Base-by-base conservation (phyloP, 805 yeast genomes). In the Yarrowia hollandica region DNA sequence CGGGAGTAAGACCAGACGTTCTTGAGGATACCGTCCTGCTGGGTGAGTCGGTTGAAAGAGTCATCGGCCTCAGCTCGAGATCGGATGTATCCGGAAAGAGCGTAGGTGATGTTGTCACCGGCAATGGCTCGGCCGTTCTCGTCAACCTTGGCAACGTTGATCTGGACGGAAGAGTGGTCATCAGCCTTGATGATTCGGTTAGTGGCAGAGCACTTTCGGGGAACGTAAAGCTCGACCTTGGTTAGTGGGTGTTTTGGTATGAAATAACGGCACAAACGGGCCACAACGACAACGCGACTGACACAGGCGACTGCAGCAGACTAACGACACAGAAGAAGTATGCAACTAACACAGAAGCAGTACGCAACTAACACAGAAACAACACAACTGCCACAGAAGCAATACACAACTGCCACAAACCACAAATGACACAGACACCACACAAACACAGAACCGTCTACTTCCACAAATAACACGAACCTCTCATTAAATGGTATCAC, bases 201-300 rank as follows among this genome's bases (percentile, higher is more conserved):
- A 82, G 99, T 90, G 77, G 99, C 99, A 82, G 99, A 94, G 86
- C 99, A 94, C 85, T 94, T 94, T 87, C 99, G 90, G 84, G 99
- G 99, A 81, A 92, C 96, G 96, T 94, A 94, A 82, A 94, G 90
- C 86, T 94, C 99, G 81, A 94, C 97, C 97, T 89, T 63, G 75
- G 74, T 73, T 60, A 59, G 54, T 10, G 3, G 4, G 30, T 31
- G 16, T 9, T 33, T 22, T n/a, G 30, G 10, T 21, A 11, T 30
- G n/a, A n/a, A n/a, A n/a, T n/a, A n/a, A n/a, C n/a, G n/a, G n/a
- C n/a, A n/a, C n/a, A n/a, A n/a, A n/a, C n/a, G n/a, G n/a, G n/a
- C n/a, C n/a, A n/a, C n/a, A n/a, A n/a, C n/a, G n/a, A n/a, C n/a
- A n/a, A n/a, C n/a, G n/a, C n/a, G n/a, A n/a, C n/a, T n/a, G n/a